Base-by-base conservation (phyloP, 116 monocot species). In the Zostera marina region DNA sequence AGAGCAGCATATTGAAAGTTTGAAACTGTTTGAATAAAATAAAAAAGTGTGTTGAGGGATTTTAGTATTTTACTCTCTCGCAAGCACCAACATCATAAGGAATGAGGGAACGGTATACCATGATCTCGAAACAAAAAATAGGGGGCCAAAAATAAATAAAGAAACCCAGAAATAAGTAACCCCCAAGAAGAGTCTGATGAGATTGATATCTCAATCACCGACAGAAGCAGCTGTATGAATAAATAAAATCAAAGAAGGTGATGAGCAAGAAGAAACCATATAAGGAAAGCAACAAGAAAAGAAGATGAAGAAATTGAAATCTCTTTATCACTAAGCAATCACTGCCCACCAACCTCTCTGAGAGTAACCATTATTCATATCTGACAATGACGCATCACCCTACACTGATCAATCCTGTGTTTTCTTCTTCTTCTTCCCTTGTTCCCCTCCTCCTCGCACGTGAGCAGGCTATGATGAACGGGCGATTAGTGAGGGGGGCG, bases 311-410 rank as follows among this genome's bases (percentile, higher is more conserved):
- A 42, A 16, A 15, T 22, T 32, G 53, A 52, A 44, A 59, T 39
- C 17, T 52, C 63, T 17, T 32, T 2, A 32, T 32, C 32, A 32
- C 32, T 32, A 32, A 32, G 2, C 32, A 32, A 32, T 32, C 32
- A 32, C 32, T 32, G 5, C 49, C 22, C 47, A 47, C 46, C 61
- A 4, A 47, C 46, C 61, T 20, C 22, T 12, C 40, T 0, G 63
- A 21, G 39, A 63, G 38, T 17, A 63, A 52, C 52, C 52, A 4
- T 52, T 12, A 20, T 52, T 12, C 52, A 32, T 20, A 52, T 15
- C 22, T 5, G 63, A 52, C 7, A 52, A 26, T 11, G 51, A 63
- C 52, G 11, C 52, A 0, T 39, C 51, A 63, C 63, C 63, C 51
- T 32, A 32, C 32, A 32, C 0, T 32, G 5, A 32, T 32, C 32